Evolutionary conservation across 1,284 basidiomycete genomes (phyloP).

Genomic region (Microbotryomycetes sp.): DNA sequence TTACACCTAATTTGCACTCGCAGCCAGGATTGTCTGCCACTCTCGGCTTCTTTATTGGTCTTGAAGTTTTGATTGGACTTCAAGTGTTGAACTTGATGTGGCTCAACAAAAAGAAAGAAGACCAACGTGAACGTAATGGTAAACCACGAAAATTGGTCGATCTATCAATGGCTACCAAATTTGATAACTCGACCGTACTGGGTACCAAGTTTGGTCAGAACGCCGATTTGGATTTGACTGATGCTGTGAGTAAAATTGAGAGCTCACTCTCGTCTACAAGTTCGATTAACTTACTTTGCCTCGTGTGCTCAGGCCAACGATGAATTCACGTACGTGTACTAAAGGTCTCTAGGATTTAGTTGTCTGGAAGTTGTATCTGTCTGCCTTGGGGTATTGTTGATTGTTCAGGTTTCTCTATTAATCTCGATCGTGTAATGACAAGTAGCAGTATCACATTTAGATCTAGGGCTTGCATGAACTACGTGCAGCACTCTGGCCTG

Average conservation of each 20-base stretch:
- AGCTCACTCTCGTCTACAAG: background rate
- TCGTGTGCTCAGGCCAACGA: conserved; percentile 1
- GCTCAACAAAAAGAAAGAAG: conserved; percentile 41
- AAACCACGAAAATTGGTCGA: conserved; percentile 42
- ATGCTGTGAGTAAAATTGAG: background rate
- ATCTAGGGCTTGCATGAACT: no score
- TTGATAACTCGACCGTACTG: background rate
- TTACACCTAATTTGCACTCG: background rate
- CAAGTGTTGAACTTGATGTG: conserved; percentile 37
- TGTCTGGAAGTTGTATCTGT: no score
- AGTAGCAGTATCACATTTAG: no score
- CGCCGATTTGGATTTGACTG: conserved; percentile 10
- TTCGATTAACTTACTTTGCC: background rate
- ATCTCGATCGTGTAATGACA: no score
- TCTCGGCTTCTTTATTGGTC: conserved; percentile 32
- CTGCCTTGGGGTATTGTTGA: no score
- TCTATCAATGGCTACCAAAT: conserved; percentile 3
- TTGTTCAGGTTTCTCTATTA: no score
- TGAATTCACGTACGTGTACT: conserved; percentile 9
- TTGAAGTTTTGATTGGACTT: conserved; percentile 2
- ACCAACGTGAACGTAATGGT: conserved; percentile 41
- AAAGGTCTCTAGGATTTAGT: no score
- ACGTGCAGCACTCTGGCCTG: no score
- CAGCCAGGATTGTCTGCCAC: conserved; percentile 16
- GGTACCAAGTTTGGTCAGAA: background rate